These are phyloP conservation scores for Alternaria arborescens DNA, from an alignment of 2,329 filamentous ascomycete species.

Conservation along the genomic window DNA sequence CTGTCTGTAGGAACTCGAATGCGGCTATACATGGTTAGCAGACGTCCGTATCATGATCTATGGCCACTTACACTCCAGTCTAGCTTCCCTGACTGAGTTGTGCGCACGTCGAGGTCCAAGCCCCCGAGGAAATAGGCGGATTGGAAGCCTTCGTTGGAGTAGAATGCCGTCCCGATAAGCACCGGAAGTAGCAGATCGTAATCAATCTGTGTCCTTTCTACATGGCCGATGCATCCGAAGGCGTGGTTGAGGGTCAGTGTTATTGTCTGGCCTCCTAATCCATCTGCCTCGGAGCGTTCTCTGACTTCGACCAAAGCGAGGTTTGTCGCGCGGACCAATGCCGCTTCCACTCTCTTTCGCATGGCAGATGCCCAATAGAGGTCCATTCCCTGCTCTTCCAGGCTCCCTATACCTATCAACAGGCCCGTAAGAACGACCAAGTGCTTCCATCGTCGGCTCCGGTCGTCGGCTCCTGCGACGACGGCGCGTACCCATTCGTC, in stretches of 20 bases:
- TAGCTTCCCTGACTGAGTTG: slow-evolving; percentile 60
- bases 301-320: slow-evolving; percentile 71
- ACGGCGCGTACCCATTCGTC: slow-evolving; percentile 68
- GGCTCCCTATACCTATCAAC: slow-evolving; percentile 72
- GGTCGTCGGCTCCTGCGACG: slow-evolving; percentile 67
- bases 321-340: slow-evolving; percentile 78
- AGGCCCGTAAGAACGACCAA: slow-evolving; percentile 81
- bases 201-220: slow-evolving; percentile 66
- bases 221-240: slow-evolving; percentile 74
- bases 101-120: slow-evolving; percentile 73
- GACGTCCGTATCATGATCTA: not conserved
- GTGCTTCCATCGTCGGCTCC: slow-evolving; percentile 79
- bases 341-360: slow-evolving; percentile 73
- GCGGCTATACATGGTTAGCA: slow-evolving; percentile 43
- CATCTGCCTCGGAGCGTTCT: slow-evolving; percentile 60
- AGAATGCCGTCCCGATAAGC: slow-evolving; percentile 72
- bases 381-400: slow-evolving; percentile 59
- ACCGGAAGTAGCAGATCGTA: slow-evolving; percentile 75
- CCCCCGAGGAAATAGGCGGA: slow-evolving; percentile 77
- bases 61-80: slow-evolving; percentile 64
- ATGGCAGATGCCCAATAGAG: slow-evolving; percentile 68
- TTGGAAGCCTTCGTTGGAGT: slow-evolving; percentile 75
- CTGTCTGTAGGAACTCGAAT: slow-evolving; percentile 67
- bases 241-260: slow-evolving; percentile 78
- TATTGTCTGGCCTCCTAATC: slow-evolving; percentile 60